Base-by-base conservation (phyloP, 305 asterid species). In the Fraxinus dipetala region DNA sequence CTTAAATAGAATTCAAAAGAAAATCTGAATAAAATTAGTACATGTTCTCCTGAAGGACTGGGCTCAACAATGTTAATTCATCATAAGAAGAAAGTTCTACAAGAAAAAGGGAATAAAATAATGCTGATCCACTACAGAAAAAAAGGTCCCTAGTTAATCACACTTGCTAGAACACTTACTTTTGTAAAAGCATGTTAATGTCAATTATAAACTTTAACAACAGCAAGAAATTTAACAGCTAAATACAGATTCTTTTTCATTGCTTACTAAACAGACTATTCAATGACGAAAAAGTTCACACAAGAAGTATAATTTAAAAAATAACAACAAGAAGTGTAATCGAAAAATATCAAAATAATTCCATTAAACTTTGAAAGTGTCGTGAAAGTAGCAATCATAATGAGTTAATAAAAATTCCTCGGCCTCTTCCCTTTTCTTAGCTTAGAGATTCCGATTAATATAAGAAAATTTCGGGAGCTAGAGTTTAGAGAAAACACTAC, bases 1-100 rank as follows among this genome's bases (percentile, higher is more conserved):
- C 79, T 24, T 28, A 26, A 45, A 72, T 40, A 80, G 28, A 22
- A 75, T 31, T 78, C 59, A 38, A 74, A 76, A 72, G 77, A 78
- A 79, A 78, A 67, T 40, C 28, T 43, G 51, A 45, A 79, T 74
- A 67, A 80, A 81, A 75, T 61, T 67, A 74, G 82, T 28, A 74
- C 38, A 74, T 48, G 69, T 73, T 75, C 84, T 80, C 61, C 30
- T 59, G 76, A 82, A 76, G 86, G 73, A 82, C 45, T 30, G 86
- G 87, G 83, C 82, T 87, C 89, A 80, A 86, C 90, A 90, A 89
- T 85, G 4, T 86, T 83, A 83, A 70, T 85, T 48, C 85, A 63
- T 81, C 85, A 83, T 85, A 61, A 85, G 72, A 56, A 83, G 84
- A 86, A 81, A 85, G 80, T 75, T 69, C 77, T 43, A 31, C 38